Evolutionary conservation across 2,329 filamentous ascomycete species (phyloP).

Genomic region (Pseudocercospora vitis): DNA sequence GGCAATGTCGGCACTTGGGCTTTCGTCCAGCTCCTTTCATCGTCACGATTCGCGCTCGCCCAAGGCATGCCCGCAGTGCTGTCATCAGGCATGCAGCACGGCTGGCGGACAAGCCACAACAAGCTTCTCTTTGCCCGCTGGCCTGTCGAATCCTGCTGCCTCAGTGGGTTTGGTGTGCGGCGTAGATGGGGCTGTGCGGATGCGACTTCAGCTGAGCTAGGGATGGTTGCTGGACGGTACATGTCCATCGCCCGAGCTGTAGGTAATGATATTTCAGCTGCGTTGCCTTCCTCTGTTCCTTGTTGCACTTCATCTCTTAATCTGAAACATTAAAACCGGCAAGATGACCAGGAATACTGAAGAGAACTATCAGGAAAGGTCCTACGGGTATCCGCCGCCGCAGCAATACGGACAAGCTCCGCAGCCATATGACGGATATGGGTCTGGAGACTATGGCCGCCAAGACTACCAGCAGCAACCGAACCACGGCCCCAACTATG

Average conservation of each 20-base stretch:
- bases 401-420: constrained; percentile 9
- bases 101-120: constrained; percentile 11
- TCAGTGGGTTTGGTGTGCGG: constrained; percentile 61
- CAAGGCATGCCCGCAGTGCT: not conserved
- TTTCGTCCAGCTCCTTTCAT: not conserved
- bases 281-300: not conserved
- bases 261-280: not conserved
- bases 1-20: not conserved
- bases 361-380: constrained; percentile 17
- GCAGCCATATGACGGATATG: constrained; percentile 21
- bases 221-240: constrained; percentile 7
- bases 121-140: constrained; percentile 6
- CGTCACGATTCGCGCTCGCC: not conserved
- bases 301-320: not conserved
- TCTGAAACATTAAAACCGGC: not conserved
- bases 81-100: not conserved
- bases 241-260: not conserved
- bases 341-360: constrained; percentile 25
- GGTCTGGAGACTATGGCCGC: constrained; percentile 11
- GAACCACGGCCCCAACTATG: constrained; percentile 16
- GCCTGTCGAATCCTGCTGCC: constrained; percentile 19
- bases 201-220: constrained; percentile 9
- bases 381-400: constrained; percentile 21
- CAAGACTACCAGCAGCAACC: constrained; percentile 16
- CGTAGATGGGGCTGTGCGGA: constrained; percentile 22